Evolutionary conservation across 2,329 filamentous ascomycete species (phyloP), one percentile per base, ranked within the genome.

Genomic region (Bimuria novae-zelandiae): DNA sequence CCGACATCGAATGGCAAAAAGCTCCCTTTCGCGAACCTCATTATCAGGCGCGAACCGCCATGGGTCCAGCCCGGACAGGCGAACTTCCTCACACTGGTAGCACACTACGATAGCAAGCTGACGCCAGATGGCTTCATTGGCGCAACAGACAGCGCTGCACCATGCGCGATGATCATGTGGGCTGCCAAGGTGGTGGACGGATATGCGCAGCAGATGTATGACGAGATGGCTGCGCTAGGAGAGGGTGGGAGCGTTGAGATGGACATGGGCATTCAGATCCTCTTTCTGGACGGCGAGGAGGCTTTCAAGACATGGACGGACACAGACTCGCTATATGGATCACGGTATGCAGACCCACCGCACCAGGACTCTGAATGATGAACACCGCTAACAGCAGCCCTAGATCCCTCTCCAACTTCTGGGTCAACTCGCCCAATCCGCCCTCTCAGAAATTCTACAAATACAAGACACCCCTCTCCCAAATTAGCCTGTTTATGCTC

Each of bases 261-360:
- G 62, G 85, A 90, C 59, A 87, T 85, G 67, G 93, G 93, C 0
- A 82, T 99, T 29, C 94, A 97, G 77, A 89, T 99, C 23, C 61
- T 99, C 23, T 82, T 99, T 50, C 76, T 99, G 7, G 94, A 99
- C 67, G 94, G 94, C 4, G 94, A 99, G 76, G 94, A 99, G 74
- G 92, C 94, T 0, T 99, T 96, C 74, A 77, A 84, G 19, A 74
- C 74, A 0, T 99, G 94, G 94, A 89, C 86, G 0, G 83, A 84
- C 30, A 83, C 80, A 0, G 94, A 99, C 73, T 95, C 90, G 4
- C 76, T 97, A 4, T 99, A 99, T 65, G 94, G 94, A 2, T 84
- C 93, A 16, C 85, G 91, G 86, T 89, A 78, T 35, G 79, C 41
- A 41, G 21, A 17, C 6, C 6, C 6, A 5, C 43, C 17, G 12